Conservation (phyloP, 2,329 filamentous ascomycete species). For the Neonectria coccinea region DNA sequence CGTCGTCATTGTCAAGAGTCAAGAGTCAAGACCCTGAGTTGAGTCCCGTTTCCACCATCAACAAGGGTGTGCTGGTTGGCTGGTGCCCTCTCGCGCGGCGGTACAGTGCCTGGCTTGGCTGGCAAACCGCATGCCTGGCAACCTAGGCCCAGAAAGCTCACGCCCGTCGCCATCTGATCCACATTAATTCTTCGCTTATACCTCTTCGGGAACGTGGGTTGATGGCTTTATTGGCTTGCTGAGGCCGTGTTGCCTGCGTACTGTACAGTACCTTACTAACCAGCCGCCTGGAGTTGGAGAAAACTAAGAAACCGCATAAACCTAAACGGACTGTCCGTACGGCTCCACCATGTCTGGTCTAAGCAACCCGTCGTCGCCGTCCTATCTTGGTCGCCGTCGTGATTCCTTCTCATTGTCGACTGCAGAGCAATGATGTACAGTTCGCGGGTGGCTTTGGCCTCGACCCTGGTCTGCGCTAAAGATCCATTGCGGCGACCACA, state of each 20-base stretch:
- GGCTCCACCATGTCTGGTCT: conserved; percentile 5
- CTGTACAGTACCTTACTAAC: neutral
- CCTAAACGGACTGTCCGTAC: conserved; percentile 25
- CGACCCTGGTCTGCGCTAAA: conserved; percentile 18
- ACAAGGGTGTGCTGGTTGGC: conserved; percentile 26
- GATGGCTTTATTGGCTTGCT: conserved; percentile 28
- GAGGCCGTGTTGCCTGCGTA: conserved; percentile 1
- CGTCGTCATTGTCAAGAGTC: conserved; percentile 12
- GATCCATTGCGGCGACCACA: conserved; percentile 7
- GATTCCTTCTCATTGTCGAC: neutral
- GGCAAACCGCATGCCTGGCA: conserved; percentile 17
- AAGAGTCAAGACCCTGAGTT: conserved; percentile 16
- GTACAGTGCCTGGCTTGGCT: conserved; percentile 29
- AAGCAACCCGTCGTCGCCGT: neutral
- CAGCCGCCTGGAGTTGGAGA: conserved; percentile 9
- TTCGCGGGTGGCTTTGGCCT: conserved; percentile 7
- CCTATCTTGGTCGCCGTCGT: conserved; percentile 4
- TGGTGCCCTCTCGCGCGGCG: conserved; percentile 18
- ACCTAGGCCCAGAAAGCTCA: conserved; percentile 21
- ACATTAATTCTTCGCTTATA: conserved; percentile 42
- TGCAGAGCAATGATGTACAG: neutral
- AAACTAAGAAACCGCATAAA: conserved; percentile 16
- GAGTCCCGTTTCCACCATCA: conserved; percentile 23
- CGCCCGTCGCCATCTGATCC: conserved; percentile 33
- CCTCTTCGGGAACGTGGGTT: conserved; percentile 43